phyloP scores from a whole-genome alignment of 208 protist genomes.

The Leishmania gerbilli region DNA sequence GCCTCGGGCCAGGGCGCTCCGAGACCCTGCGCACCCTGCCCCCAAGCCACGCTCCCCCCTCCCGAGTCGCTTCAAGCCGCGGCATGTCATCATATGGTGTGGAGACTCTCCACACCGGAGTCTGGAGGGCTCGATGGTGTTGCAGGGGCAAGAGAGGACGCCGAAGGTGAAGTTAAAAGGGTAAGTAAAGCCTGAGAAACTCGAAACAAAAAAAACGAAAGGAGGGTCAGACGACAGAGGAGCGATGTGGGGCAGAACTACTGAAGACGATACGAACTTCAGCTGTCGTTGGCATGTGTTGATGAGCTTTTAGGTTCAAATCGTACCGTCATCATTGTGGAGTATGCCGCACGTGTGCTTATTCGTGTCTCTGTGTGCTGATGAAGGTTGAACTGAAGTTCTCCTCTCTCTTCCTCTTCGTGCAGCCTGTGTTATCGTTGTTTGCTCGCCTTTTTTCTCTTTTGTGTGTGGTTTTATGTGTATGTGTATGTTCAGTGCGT shows the following conservation, averaged over 20 bases:
- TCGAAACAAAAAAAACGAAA: neutral
- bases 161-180: neutral
- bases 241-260: neutral
- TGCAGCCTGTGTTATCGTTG: slow-evolving; percentile 12
- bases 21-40: neutral
- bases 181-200: neutral
- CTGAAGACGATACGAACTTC: neutral
- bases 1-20: neutral
- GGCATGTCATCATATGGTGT: neutral
- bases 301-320: neutral
- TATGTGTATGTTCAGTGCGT: neutral
- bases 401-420: slow-evolving; percentile 6
- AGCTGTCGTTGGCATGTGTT: neutral
- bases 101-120: neutral
- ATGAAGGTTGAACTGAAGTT: neutral
- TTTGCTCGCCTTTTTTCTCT: neutral
- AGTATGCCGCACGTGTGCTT: neutral
- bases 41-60: neutral
- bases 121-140: neutral
- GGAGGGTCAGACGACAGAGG: neutral
- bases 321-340: neutral
- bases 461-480: neutral
- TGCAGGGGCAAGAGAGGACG: neutral
- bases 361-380: neutral
- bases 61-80: neutral